phyloP scores from a whole-genome alignment of 106 monocot genomes.

The Vanilla planifolia region DNA sequence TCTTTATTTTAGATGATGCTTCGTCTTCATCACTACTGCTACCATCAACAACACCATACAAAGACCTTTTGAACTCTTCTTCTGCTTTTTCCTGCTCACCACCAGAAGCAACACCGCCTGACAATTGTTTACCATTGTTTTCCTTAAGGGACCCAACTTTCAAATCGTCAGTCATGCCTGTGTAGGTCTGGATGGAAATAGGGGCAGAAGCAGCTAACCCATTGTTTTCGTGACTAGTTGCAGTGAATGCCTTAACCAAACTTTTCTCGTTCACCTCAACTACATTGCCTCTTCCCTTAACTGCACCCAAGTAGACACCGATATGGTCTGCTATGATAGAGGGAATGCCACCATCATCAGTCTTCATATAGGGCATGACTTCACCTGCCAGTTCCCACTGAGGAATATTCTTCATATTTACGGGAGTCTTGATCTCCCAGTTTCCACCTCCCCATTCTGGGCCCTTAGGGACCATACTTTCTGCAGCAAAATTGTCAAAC shows the following conservation, averaged over 20 bases:
- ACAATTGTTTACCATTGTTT: constrained; percentile 45
- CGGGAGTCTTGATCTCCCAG: constrained; percentile 92
- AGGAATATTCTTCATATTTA: constrained; percentile 65
- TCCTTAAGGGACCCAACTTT: constrained; percentile 31
- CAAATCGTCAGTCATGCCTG: constrained; percentile 6
- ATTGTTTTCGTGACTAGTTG: constrained; percentile 40
- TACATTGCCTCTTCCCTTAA: constrained; percentile 73
- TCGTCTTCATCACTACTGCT: constrained; percentile 93
- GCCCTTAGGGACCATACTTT: constrained; percentile 94
- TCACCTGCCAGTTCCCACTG: constrained; percentile 91
- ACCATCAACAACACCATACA: constrained; percentile 67
- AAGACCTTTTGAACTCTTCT: constrained; percentile 80
- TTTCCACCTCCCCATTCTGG: constrained; percentile 97
- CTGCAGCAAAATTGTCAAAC: constrained; percentile 92
- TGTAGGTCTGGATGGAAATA: constrained; percentile 15
- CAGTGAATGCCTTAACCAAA: constrained; percentile 52
- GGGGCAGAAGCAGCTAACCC: constrained; percentile 14
- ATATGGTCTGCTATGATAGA: constrained; percentile 75
- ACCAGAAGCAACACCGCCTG: constrained; percentile 6
- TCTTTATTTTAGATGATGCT: constrained; percentile 46
- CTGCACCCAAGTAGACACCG: constrained; percentile 80
- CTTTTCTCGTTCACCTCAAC: constrained; percentile 84
- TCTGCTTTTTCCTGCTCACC: constrained; percentile 90
- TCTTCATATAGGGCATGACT: constrained; percentile 94
- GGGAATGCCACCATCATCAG: constrained; percentile 71